Base-by-base conservation (phyloP, 2,329 filamentous ascomycete genomes). In the Aspergillus cejpii region DNA sequence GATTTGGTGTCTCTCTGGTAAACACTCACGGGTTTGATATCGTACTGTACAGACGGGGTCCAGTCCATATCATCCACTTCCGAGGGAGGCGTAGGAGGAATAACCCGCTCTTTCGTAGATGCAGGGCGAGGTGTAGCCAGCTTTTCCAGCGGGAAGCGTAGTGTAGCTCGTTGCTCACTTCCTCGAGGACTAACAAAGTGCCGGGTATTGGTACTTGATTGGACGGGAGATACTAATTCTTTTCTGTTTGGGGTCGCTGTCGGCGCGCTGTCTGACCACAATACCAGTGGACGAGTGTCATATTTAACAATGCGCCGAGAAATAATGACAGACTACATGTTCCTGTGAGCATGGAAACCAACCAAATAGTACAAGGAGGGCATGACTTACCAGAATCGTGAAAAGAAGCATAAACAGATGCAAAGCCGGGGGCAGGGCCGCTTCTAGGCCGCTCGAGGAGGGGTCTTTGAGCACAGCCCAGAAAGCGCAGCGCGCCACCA, bases 1-100 rank as follows among this genome's bases (percentile, higher is more conserved):
- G 58, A 58, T 19, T 50, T 57, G 37, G 56, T 55, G 33, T 63
- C 56, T 34, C 61, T 59, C 28, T 58, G 56, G 23, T 57, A 50
- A n/a, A 62, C 49, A 40, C 60, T 61, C 11, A 61, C 64, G 24
- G 63, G 63, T 36, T 57, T 59, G 15, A 69, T 57, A 15, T 63
- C 50, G 42, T 65, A 59, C 31, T 68, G 63, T 31, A 57, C 49
- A 27, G 71, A 69, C n/a, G 73, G 73, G 26, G 69, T 70, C 73
- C 73, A 75, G 48, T 75, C 73, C 73, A 75, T 75, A 33, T 63
- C 63, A 47, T 73, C 70, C 14, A 54, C 57, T 39, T 69, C 68
- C 4, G 64, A 62, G 11, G 67, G 66, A 40, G 65, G 66, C 15
- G 67, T 68, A 15, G 64, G 17, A 34, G 31, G 58, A 40, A 66